Evolutionary conservation across 768 basidiomycete species (phyloP).

Genomic region (Tylopilus intermedius): DNA sequence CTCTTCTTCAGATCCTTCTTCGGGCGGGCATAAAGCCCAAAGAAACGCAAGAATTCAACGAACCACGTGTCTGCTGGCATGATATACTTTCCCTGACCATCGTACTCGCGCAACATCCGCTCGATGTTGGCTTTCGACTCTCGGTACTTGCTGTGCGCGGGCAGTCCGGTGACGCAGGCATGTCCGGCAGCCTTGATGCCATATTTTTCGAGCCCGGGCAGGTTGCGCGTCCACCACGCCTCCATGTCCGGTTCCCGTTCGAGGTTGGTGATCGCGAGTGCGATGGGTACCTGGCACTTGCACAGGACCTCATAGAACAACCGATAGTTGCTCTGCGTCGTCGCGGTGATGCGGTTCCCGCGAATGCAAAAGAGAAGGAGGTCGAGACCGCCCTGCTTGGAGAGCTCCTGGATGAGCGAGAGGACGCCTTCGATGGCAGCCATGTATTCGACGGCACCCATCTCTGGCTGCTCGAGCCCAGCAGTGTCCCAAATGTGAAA

Average conservation of each 20-base stretch:
- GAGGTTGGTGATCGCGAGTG: conserved; percentile 34
- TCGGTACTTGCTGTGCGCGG: conserved; percentile 16
- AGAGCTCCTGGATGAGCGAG: conserved; percentile 32
- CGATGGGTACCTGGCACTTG: conserved; percentile 24
- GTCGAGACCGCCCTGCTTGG: conserved; percentile 30
- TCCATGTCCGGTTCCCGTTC: conserved; percentile 33
- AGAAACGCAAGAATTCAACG: conserved; percentile 16
- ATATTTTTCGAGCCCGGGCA: conserved; percentile 15
- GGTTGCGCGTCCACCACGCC: conserved; percentile 30
- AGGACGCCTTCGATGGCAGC: conserved; percentile 26
- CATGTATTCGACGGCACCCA: conserved; percentile 20
- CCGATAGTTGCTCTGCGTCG: conserved; percentile 34
- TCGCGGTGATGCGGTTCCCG: conserved; percentile 34
- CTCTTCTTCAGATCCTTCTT: conserved; percentile 17
- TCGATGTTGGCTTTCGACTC: conserved; percentile 15
- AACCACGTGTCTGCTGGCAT: conserved; percentile 27
- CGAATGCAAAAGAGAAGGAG: conserved; percentile 40
- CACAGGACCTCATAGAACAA: conserved; percentile 39
- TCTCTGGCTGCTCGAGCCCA: conserved; percentile 27
- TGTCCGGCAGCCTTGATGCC: conserved; percentile 23
- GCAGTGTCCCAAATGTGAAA: conserved; percentile 31
- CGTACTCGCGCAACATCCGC: conserved; percentile 12
- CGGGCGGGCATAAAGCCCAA: conserved; percentile 13
- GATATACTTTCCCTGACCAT: conserved; percentile 14
- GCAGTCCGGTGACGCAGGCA: conserved; percentile 30